These are phyloP conservation scores for Mucuna pruriens DNA, from an alignment of 306 rosid genomes.

Conservation along the genomic window DNA sequence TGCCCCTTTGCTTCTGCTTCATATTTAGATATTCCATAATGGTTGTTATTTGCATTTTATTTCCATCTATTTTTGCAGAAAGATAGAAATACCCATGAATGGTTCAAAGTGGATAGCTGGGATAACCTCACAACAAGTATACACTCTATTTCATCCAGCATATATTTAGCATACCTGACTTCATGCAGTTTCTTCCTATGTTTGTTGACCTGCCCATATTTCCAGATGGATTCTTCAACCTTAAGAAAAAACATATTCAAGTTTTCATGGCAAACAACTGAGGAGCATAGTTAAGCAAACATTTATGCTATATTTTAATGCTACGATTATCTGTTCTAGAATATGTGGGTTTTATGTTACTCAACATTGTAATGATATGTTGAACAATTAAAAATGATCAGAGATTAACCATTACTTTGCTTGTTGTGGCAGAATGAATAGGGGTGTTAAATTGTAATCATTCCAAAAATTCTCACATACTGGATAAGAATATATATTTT, in stretches of 20 bases:
- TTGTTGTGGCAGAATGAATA: not conserved
- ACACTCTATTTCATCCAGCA: conserved; percentile 32
- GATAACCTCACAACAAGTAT: conserved; percentile 71
- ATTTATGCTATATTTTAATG: not conserved
- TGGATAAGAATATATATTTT: conserved; percentile 11
- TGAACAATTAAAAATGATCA: not conserved
- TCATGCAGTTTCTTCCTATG: conserved; percentile 17
- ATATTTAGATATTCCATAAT: conserved; percentile 13
- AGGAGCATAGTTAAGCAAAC: not conserved
- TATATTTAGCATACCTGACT: conserved; percentile 2
- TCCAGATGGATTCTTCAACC: conserved; percentile 8
- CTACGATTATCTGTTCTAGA: conserved; percentile 4
- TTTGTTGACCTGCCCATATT: not conserved
- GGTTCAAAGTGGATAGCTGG: conserved; percentile 88
- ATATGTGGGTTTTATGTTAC: conserved; percentile 22
- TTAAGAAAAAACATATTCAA: conserved; percentile 7
- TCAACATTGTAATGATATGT: not conserved
- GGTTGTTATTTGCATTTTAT: not conserved
- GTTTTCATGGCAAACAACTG: conserved; percentile 20
- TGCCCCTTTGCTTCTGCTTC: not conserved
- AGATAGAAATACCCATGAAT: conserved; percentile 49
- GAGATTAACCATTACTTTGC: not conserved
- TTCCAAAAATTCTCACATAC: not conserved
- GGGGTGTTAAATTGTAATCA: not conserved
- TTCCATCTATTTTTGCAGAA: conserved; percentile 57